Percentiles rank a stretch among this genome's conserved stretches.
Evolutionary conservation across 169 alveolate species (phyloP).

Genomic region (Neospora caninum): DNA sequence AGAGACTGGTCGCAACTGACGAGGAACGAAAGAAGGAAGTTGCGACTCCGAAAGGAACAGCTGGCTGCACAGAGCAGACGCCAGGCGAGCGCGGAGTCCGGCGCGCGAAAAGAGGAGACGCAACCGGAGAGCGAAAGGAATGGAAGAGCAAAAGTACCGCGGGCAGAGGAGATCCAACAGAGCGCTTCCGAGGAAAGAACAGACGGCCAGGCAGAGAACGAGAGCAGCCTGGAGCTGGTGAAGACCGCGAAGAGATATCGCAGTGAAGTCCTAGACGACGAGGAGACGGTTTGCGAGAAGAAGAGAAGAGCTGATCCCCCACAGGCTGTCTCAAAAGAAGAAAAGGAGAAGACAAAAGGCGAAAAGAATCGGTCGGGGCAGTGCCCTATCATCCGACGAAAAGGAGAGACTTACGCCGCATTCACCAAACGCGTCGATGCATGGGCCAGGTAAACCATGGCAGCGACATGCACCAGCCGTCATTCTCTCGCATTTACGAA

Average conservation of each 20-base stretch:
- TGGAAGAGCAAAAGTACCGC: neutral
- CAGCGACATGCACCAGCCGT: no score
- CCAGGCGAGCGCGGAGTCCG: neutral
- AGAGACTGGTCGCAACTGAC: neutral
- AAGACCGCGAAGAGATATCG: neutral
- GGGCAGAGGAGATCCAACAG: neutral
- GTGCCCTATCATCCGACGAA: conserved; percentile 23
- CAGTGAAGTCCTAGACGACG: neutral
- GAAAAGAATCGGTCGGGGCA: neutral
- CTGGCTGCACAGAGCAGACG: neutral
- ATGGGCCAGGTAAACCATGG: neutral
- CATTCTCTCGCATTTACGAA: no score
- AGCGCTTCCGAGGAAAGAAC: neutral
- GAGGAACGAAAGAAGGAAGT: neutral
- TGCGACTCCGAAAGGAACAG: neutral
- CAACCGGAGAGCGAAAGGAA: neutral
- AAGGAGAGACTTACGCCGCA: neutral
- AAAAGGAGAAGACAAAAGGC: neutral
- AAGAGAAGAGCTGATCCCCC: no score
- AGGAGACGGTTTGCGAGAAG: neutral
- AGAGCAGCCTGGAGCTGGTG: neutral
- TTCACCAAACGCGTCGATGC: conserved; percentile 19
- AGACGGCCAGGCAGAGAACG: neutral
- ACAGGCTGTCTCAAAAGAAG: no score
- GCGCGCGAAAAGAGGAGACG: neutral